phyloP scores from a whole-genome alignment of 306 rosid genomes.

The Rosa lucieae region DNA sequence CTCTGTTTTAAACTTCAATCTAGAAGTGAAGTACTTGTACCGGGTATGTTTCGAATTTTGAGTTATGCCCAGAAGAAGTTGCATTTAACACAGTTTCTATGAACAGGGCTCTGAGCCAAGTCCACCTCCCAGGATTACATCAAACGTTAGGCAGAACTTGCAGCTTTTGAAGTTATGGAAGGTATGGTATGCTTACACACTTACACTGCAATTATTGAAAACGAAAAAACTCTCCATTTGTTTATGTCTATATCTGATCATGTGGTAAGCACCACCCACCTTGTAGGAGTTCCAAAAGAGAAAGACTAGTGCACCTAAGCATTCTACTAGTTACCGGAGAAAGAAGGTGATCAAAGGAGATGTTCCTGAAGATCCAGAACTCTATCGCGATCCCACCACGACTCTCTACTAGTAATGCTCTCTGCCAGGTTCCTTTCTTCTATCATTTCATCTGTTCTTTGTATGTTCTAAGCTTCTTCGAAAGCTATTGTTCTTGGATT shows the following conservation, averaged over 20 bases:
- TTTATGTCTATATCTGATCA: not conserved
- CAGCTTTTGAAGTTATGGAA: conserved; percentile 72
- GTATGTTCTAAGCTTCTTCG: not conserved
- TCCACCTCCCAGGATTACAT: conserved; percentile 73
- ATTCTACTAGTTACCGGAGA: conserved; percentile 83
- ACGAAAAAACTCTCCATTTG: not conserved
- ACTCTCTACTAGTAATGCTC: conserved; percentile 71
- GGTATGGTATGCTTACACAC: conserved; percentile 31
- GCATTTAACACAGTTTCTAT: conserved; percentile 10
- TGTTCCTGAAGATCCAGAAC: conserved; percentile 41
- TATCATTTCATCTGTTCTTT: not conserved
- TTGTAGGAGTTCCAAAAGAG: conserved; percentile 69
- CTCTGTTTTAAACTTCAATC: not conserved
- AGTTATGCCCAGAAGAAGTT: not conserved
- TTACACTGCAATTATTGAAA: no score
- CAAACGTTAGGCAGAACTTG: conserved; percentile 86
- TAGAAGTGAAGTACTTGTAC: no score
- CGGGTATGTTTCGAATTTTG: no score
- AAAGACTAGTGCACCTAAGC: conserved; percentile 57
- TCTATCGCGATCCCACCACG: conserved; percentile 70
- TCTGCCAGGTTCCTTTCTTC: conserved; percentile 25
- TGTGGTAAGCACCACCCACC: not conserved
- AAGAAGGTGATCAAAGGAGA: conserved; percentile 74
- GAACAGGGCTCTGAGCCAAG: conserved; percentile 49
- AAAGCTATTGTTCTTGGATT: conserved; percentile 9